Conservation (phyloP, 805 yeast genomes). For the Saccharomycopsis sp. region DNA sequence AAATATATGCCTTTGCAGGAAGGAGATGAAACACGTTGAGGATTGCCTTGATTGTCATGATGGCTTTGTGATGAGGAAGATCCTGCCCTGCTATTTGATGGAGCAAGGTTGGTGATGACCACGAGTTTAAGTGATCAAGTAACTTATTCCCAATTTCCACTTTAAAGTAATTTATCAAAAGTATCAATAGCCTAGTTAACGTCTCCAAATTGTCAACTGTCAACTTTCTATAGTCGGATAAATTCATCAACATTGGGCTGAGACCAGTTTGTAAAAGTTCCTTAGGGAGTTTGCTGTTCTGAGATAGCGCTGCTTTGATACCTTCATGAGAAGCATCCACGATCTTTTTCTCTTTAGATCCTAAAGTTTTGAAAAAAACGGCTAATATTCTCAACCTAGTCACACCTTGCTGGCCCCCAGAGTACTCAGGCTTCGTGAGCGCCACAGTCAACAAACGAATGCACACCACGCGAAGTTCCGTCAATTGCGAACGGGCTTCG, state of each 20-base stretch:
- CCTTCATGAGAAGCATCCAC: conserved; percentile 94
- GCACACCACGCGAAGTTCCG: conserved; percentile 84
- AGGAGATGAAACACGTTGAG: conserved; percentile 84
- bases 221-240: conserved; percentile 86
- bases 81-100: conserved; percentile 75
- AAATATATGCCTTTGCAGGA: conserved; percentile 88
- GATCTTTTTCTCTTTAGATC: conserved; percentile 77
- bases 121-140: conserved; percentile 88
- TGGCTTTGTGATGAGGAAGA: conserved; percentile 70
- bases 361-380: conserved; percentile 88
- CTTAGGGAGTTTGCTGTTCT: conserved; percentile 84
- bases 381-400: conserved; percentile 82
- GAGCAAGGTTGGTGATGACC: conserved; percentile 82
- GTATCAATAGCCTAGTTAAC: conserved; percentile 74
- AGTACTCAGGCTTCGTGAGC: conserved; percentile 74
- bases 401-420: conserved; percentile 59
- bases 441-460: conserved; percentile 78
- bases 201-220: conserved; percentile 90
- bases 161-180: conserved; percentile 86
- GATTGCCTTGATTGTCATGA: conserved; percentile 83
- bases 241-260: conserved; percentile 90
- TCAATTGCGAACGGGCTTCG: conserved; percentile 80
- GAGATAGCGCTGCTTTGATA: conserved; percentile 71
- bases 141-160: conserved; percentile 94
- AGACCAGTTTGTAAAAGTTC: conserved; percentile 92